Evolutionary conservation across 2,329 filamentous ascomycete genomes (phyloP), one percentile per base, ranked within the genome.

Genomic region (Fusarium nodosum): DNA sequence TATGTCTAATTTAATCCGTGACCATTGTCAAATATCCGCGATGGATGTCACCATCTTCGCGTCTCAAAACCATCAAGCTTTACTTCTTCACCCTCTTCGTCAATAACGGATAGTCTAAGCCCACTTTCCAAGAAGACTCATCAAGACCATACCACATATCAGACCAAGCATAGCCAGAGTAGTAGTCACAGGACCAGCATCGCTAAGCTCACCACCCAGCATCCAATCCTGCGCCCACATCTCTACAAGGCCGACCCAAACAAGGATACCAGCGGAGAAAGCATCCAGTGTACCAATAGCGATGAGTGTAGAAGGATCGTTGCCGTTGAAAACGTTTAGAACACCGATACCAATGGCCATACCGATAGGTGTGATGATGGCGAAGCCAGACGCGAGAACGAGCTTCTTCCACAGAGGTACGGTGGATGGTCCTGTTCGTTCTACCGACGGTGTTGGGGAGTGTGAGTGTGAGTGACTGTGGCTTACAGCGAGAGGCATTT

Each of bases 281-380:
- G 91, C 90, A 77, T 94, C 89, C 0, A 94, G 81, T 0, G 91
- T 92, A 1, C 91, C 92, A 22, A 94, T 87, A 2, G 90, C 89
- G 45, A 94, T 80, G 39, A 93, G 82, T 0, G 91, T 94, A 5
- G 83, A 81, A 3, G 84, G 85, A 67, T 92, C 86, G 70, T 92
- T 93, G 6, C 91, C 91, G 74, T 94, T 94, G 80, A 93, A 94
- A 7, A 82, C 76, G 36, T 89, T 79, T 16, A 94, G 78, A 3
- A 92, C 90, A 2, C 90, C 90, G 24, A 93, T 88, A 0, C 92
- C 92, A 53, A 94, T 93, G 0, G 88, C 91, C 91, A 94, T 94
- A 7, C 92, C 92, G 22, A 93, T 80, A 0, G 92, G 92, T 0
- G 92, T 94, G 52, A 93, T 88, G 26, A 93, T 77, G 0, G 90